A percentile compares a stretch with the other conserved stretches of the same genome.
Conservation (phyloP, 176 grass and related monocot species). For the Oryza punctata region DNA sequence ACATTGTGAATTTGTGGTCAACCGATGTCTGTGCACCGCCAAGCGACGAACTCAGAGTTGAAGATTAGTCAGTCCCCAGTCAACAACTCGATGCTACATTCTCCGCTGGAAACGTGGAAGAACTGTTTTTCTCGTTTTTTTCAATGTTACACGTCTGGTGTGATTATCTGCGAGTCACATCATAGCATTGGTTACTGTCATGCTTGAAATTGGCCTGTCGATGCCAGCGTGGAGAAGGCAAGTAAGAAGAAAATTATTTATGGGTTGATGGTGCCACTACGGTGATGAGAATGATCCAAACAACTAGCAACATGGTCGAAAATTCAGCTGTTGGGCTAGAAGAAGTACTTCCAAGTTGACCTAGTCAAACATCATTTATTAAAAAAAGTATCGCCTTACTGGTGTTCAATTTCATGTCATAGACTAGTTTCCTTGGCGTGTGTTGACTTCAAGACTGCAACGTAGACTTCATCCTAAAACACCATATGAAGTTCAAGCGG, state of each 20-base stretch:
- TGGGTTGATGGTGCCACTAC: neutral
- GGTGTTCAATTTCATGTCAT: neutral
- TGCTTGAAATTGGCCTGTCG: neutral
- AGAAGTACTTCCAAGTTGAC: neutral
- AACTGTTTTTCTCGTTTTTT: neutral
- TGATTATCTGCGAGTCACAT: neutral
- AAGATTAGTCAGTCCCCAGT: neutral
- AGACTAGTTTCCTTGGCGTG: neutral
- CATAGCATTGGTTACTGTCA: constrained; percentile 1
- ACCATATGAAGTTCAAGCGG: neutral
- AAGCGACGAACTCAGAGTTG: neutral
- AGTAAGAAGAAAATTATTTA: neutral
- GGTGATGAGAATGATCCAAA: neutral
- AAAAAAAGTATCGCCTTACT: neutral
- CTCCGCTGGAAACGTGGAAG: neutral
- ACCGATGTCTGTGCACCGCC: neutral
- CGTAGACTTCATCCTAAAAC: neutral
- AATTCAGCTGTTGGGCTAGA: neutral
- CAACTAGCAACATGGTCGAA: neutral
- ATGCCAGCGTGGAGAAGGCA: neutral
- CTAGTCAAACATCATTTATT: neutral
- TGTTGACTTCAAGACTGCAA: neutral
- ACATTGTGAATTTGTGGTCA: neutral
- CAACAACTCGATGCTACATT: neutral
- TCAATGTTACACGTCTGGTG: neutral